These are phyloP conservation scores for Hyparrhenia diplandra DNA, from an alignment of 176 grass and related monocot species.

Conservation along the genomic window DNA sequence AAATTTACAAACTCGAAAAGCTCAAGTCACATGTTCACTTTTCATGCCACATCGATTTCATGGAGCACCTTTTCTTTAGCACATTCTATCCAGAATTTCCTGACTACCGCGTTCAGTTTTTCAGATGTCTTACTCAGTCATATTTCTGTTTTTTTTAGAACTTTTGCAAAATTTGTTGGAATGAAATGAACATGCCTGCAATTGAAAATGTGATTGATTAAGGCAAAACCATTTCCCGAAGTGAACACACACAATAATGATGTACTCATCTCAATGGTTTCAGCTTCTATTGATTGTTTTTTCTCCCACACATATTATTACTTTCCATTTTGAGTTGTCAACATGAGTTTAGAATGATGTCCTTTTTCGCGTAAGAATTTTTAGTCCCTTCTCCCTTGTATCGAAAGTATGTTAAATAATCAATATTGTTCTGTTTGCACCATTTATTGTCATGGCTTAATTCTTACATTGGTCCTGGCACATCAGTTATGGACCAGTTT, in stretches of 20 bases:
- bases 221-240: conserved; percentile 3
- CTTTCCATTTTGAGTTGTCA: not conserved
- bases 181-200: not conserved
- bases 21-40: not conserved
- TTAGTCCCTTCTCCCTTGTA: not conserved
- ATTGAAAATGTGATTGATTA: not conserved
- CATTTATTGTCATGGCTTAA: not conserved
- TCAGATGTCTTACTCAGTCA: not conserved
- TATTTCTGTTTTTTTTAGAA: not conserved
- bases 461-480: conserved; percentile 21
- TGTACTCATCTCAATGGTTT: not conserved
- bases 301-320: not conserved
- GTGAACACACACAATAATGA: not conserved
- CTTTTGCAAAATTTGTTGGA: not conserved
- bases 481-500: not conserved
- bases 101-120: not conserved
- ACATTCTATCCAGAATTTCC: not conserved
- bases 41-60: not conserved
- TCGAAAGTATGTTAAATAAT: conserved; percentile 14
- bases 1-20: not conserved
- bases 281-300: not conserved
- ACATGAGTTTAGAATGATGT: not conserved
- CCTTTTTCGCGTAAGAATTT: not conserved
- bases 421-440: not conserved
- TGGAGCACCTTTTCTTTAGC: not conserved